These are phyloP conservation scores for Cryptococcus neoformans DNA, from an alignment of 1,284 basidiomycete species.

Conservation along the genomic window DNA sequence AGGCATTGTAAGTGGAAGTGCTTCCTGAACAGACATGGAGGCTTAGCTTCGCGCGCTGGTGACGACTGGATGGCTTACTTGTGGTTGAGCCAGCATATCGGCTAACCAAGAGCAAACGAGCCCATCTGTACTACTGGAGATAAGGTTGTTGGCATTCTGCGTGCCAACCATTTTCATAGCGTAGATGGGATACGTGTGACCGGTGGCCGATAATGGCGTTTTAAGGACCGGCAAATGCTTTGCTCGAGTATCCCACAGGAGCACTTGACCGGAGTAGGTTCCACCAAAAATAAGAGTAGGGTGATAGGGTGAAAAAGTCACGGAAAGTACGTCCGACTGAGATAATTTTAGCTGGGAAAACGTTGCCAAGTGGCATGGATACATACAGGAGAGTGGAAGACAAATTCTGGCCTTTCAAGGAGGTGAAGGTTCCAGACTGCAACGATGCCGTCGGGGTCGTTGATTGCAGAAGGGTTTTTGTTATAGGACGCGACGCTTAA, in stretches of 20 bases:
- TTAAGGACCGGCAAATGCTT: conserved; percentile 94
- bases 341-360: not conserved
- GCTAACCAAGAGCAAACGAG: conserved; percentile 96
- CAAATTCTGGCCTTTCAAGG: conserved; percentile 90
- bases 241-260: conserved; percentile 98
- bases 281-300: conserved; percentile 96
- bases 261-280: conserved; percentile 95
- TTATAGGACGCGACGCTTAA: conserved; percentile 93
- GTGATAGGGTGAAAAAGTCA: conserved; percentile 96
- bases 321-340: conserved; percentile 94
- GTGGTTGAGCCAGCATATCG: conserved; percentile 97
- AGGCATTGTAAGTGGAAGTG: conserved; percentile 76
- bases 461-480: conserved; percentile 84
- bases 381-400: conserved; percentile 90
- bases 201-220: conserved; percentile 88
- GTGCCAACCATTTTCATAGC: conserved; percentile 96
- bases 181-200: conserved; percentile 98
- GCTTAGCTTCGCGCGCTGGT: not conserved
- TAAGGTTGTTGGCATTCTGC: conserved; percentile 95
- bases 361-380: not conserved
- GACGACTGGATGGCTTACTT: conserved; percentile 55
- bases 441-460: conserved; percentile 94
- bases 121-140: conserved; percentile 94
- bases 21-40: conserved; percentile 61
- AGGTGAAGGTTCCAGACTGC: conserved; percentile 97